phyloP scores from a whole-genome alignment of 441 rosid species.

The Corymbia calophylla region DNA sequence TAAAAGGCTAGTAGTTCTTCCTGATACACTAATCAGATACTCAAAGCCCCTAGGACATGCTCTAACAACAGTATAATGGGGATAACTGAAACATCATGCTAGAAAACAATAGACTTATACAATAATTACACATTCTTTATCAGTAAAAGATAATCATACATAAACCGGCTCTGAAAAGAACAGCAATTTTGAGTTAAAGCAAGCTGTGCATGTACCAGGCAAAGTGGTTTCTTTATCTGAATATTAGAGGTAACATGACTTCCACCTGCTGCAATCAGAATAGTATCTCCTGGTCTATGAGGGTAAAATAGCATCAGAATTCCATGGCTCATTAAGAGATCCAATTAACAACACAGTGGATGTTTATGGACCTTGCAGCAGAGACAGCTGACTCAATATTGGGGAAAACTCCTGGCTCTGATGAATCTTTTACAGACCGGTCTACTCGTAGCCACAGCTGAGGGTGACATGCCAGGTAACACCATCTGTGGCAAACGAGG shows the following conservation, averaged over 20 bases:
- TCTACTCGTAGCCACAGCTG: slow-evolving; percentile 93
- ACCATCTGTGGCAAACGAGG: slow-evolving; percentile 99
- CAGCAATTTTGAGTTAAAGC: not conserved
- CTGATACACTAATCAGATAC: not conserved
- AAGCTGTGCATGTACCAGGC: slow-evolving; percentile 61
- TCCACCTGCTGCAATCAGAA: slow-evolving; percentile 84
- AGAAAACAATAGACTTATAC: not conserved
- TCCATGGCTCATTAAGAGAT: not conserved
- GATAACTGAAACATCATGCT: not conserved
- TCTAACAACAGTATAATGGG: not conserved
- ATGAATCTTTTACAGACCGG: slow-evolving; percentile 40
- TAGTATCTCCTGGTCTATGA: slow-evolving; percentile 89
- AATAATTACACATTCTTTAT: not conserved
- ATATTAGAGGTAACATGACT: slow-evolving; percentile 71
- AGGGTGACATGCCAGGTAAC: slow-evolving; percentile 91
- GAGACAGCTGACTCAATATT: slow-evolving; percentile 76
- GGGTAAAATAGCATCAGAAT: slow-evolving; percentile 14
- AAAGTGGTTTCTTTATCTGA: slow-evolving; percentile 84
- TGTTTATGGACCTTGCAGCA: slow-evolving; percentile 73
- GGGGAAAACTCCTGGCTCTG: slow-evolving; percentile 68
- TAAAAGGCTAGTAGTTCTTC: not conserved
- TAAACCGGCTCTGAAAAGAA: not conserved
- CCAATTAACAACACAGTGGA: not conserved
- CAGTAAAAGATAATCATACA: not conserved
- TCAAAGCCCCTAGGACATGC: not conserved